phyloP scores from a whole-genome alignment of 805 yeast genomes.

The Citeromyces nyonsensis region DNA sequence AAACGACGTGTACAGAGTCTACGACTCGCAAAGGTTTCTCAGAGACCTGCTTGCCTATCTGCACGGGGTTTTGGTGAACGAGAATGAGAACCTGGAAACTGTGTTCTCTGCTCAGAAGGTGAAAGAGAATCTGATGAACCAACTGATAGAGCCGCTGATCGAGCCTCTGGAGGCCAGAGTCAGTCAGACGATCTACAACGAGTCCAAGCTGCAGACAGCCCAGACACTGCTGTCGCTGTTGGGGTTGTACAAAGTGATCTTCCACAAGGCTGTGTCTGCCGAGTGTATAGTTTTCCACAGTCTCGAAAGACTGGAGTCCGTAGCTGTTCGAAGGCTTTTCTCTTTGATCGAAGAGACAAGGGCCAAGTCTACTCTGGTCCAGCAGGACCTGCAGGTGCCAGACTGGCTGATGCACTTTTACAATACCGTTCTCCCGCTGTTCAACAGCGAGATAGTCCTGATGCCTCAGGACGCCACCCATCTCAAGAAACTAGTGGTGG shows the following conservation, averaged over 20 bases:
- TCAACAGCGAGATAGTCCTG: slow-evolving; percentile 22
- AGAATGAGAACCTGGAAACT: slow-evolving; percentile 56
- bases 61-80: slow-evolving; percentile 78
- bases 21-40: slow-evolving; percentile 68
- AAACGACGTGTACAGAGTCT: slow-evolving; percentile 21
- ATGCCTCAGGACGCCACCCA: slow-evolving; percentile 17
- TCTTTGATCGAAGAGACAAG: slow-evolving; percentile 13
- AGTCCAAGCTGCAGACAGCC: slow-evolving; percentile 36
- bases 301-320: slow-evolving; percentile 15
- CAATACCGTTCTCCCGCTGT: slow-evolving; percentile 39
- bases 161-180: slow-evolving; percentile 47
- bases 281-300: slow-evolving; percentile 9
- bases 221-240: slow-evolving; percentile 48
- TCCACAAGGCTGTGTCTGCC: slow-evolving; percentile 23
- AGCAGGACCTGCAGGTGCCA: slow-evolving; percentile 59
- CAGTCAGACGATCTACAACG: slow-evolving; percentile 56
- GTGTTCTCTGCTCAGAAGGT: slow-evolving; percentile 27
- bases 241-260: slow-evolving; percentile 59
- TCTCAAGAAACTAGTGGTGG: slow-evolving; percentile 15
- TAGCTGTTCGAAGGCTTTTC: slow-evolving; percentile 22
- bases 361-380: slow-evolving; percentile 11
- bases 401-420: slow-evolving; percentile 68
- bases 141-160: slow-evolving; percentile 35
- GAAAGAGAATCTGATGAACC: slow-evolving; percentile 19
- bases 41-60: slow-evolving; percentile 85